Evolutionary conservation across 495 filamentous ascomycete genomes (phyloP).

Genomic region (Trichoderma erinaceum): DNA sequence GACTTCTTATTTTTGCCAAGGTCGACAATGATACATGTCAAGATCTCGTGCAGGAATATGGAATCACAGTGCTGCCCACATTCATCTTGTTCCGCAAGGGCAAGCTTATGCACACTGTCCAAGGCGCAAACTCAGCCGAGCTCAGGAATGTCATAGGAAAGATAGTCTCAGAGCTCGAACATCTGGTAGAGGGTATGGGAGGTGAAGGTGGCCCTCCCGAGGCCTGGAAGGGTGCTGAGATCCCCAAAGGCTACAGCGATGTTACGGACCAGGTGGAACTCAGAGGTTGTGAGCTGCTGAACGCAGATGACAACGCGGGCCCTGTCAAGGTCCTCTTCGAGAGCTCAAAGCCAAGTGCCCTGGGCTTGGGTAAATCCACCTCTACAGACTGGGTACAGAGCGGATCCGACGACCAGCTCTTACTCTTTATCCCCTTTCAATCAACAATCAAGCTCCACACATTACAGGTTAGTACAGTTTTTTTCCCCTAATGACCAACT

Average conservation of each 20-base stretch:
- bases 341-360: conserved; percentile 53
- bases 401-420: conserved; percentile 96
- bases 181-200: conserved; percentile 28
- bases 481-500: not conserved
- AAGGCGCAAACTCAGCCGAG: conserved; percentile 69
- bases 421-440: conserved; percentile 90
- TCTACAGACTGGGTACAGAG: conserved; percentile 90
- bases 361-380: conserved; percentile 56
- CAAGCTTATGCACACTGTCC: conserved; percentile 62
- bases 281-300: conserved; percentile 78
- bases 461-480: conserved; percentile 49
- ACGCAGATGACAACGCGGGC: conserved; percentile 67
- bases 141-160: conserved; percentile 65
- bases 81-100: conserved; percentile 83
- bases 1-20: conserved; percentile 54
- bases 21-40: conserved; percentile 54
- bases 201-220: too few species aligned
- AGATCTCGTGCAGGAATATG: conserved; percentile 49
- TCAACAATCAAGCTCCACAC: conserved; percentile 86
- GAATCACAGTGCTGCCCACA: conserved; percentile 67
- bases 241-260: conserved; percentile 76
- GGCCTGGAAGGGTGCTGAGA: conserved; percentile 63
- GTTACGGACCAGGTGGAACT: conserved; percentile 75
- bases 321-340: conserved; percentile 68
- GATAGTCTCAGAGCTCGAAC: conserved; percentile 63